Conservation (phyloP, 176 grass and related monocot species). For the Avena eriantha region DNA sequence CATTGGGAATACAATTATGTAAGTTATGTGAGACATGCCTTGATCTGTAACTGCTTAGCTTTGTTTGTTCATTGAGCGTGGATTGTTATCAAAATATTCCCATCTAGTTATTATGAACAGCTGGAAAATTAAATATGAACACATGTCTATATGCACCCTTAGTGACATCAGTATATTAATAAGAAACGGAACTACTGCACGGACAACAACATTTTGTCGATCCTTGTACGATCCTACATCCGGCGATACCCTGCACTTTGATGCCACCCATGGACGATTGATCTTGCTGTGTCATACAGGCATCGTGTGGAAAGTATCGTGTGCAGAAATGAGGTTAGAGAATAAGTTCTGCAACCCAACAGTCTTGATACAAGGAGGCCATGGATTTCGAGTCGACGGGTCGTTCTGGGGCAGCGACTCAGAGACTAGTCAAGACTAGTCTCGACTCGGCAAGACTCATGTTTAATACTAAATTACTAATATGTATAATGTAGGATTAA, state of each 20-base stretch:
- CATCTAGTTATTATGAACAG: neutral
- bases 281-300: too few relatives aligned
- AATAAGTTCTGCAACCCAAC: slow-evolving; percentile 23
- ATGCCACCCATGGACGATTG: too few relatives aligned
- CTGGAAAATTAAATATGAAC: slow-evolving; percentile 7
- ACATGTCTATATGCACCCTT: neutral
- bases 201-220: too few relatives aligned
- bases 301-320: too few relatives aligned
- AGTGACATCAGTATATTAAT: neutral
- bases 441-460: too few relatives aligned
- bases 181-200: neutral
- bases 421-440: too few relatives aligned
- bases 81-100: neutral
- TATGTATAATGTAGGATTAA: too few relatives aligned
- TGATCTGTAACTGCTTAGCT: neutral
- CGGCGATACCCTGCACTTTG: too few relatives aligned
- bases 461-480: too few relatives aligned
- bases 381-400: too few relatives aligned
- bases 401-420: too few relatives aligned
- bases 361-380: slow-evolving; percentile 5
- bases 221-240: too few relatives aligned
- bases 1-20: neutral
- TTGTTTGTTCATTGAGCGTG: slow-evolving; percentile 19
- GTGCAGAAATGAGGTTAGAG: neutral
- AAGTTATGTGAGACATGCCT: neutral